A percentile compares a stretch with the other conserved stretches of the same genome.
Evolutionary conservation across 2,329 filamentous ascomycete species (phyloP).

Genomic region (Ophiostoma pallidulum): DNA sequence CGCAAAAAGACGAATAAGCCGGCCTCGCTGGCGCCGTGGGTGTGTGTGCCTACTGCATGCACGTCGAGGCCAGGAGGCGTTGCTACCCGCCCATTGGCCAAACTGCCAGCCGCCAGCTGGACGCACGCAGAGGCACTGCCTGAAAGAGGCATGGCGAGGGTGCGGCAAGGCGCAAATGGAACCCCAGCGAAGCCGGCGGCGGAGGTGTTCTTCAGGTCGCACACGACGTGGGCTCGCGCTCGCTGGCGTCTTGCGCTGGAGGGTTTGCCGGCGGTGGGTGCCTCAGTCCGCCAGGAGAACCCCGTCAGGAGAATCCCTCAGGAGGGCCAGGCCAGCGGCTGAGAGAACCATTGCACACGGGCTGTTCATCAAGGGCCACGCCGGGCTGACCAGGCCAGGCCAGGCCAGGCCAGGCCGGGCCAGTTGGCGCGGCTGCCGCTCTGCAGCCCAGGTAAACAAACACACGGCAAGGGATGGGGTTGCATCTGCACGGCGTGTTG

Average conservation of each 20-base stretch:
- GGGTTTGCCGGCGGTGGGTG: too few relatives aligned
- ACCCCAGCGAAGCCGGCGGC: not conserved
- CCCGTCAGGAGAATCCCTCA: too few relatives aligned
- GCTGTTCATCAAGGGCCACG: too few relatives aligned
- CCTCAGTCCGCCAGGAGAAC: too few relatives aligned
- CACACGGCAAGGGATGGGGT: too few relatives aligned
- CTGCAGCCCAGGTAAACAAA: not conserved
- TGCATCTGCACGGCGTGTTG: too few relatives aligned
- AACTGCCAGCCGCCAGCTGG: not conserved
- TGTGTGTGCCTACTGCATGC: slow-evolving; percentile 4
- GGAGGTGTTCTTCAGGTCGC: not conserved
- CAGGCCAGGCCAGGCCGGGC: too few relatives aligned
- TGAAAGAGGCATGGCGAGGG: not conserved
- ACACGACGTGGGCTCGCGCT: not conserved
- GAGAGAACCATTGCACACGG: too few relatives aligned
- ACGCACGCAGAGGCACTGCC: not conserved
- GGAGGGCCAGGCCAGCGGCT: too few relatives aligned
- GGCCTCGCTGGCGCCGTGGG: not conserved
- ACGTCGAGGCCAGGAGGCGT: not conserved
- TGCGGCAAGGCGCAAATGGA: not conserved
- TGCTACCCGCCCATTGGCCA: not conserved
- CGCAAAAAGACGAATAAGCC: not conserved
- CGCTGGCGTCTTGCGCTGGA: too few relatives aligned
- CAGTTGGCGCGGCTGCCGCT: not conserved
- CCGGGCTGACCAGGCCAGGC: too few relatives aligned